A percentile compares a stretch with the other conserved stretches of the same genome.
phyloP scores from a whole-genome alignment of 108 stramenopile genomes.

The Aurantiochytrium sp. region DNA sequence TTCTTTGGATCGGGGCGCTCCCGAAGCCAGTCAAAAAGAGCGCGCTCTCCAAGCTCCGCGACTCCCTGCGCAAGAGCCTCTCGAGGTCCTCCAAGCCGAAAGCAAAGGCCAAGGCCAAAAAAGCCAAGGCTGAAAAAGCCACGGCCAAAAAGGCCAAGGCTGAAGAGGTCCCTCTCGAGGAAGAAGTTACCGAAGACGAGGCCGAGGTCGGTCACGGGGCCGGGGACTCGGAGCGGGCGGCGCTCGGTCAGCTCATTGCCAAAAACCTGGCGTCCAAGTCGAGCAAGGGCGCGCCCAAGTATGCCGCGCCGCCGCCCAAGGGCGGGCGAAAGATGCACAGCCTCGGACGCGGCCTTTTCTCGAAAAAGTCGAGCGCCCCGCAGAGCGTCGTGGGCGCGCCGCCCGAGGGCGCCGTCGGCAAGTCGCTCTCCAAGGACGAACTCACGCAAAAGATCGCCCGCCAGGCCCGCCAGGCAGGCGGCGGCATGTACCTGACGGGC shows the following conservation, averaged over 20 bases:
- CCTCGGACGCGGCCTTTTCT: neutral
- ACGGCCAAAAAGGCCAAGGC: neutral
- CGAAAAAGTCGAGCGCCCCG: too few relatives aligned
- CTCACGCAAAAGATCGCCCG: neutral
- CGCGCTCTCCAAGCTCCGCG: neutral
- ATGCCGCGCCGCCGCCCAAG: neutral
- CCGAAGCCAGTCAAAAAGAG: neutral
- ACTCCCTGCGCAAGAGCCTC: neutral
- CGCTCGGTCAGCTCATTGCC: neutral
- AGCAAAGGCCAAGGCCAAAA: too few relatives aligned
- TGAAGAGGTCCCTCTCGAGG: neutral
- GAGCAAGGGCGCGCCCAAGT: neutral
- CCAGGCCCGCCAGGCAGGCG: slow-evolving; percentile 11
- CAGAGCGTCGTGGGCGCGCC: too few relatives aligned
- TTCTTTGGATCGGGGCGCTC: neutral
- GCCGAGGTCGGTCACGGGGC: neutral
- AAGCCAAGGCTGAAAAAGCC: too few relatives aligned
- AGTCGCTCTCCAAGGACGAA: neutral
- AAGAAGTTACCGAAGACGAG: neutral
- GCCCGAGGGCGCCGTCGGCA: neutral
- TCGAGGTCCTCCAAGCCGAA: too few relatives aligned
- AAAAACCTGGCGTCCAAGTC: neutral
- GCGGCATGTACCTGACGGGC: neutral
- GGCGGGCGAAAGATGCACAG: neutral
- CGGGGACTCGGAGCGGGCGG: neutral